Conservation (phyloP, 805 yeast species). For the Candida chauliodis region DNA sequence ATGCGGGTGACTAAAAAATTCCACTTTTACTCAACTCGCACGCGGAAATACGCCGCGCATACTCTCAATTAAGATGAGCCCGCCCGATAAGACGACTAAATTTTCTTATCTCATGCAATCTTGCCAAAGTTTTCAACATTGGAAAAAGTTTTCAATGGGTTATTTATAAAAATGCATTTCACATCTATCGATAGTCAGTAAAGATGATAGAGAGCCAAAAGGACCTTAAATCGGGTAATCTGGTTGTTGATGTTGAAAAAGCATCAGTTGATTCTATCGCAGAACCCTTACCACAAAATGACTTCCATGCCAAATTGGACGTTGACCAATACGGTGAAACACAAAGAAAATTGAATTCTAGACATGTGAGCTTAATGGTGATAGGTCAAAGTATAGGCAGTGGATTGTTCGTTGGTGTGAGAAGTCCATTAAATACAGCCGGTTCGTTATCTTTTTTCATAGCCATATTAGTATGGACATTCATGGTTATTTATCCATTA, state of each 20-base stretch:
- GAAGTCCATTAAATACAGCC: slow-evolving; percentile 26
- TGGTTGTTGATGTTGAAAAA: slow-evolving; percentile 1
- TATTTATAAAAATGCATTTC: too few relatives aligned
- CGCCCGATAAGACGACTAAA: too few relatives aligned
- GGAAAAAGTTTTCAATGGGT: too few relatives aligned
- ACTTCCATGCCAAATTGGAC: slow-evolving; percentile 26
- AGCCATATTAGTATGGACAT: slow-evolving; percentile 29
- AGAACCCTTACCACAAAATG: slow-evolving; percentile 12
- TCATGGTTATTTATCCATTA: slow-evolving; percentile 32
- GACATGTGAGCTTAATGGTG: slow-evolving; percentile 34
- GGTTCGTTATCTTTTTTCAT: slow-evolving; percentile 34
- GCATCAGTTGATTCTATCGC: background rate
- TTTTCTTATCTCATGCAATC: too few relatives aligned
- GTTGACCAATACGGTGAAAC: slow-evolving; percentile 28
- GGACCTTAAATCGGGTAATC: background rate
- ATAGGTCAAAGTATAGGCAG: slow-evolving; percentile 37
- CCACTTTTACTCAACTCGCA: too few relatives aligned
- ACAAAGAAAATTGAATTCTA: slow-evolving; percentile 23
- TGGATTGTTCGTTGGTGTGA: slow-evolving; percentile 32
- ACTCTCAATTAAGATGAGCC: too few relatives aligned
- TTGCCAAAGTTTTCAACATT: too few relatives aligned
- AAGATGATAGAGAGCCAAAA: background rate
- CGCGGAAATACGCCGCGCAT: too few relatives aligned
- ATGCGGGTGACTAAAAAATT: too few relatives aligned
- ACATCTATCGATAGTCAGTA: too few relatives aligned